Evolutionary conservation across 306 rosid species (phyloP).

Genomic region (Datisca glomerata): DNA sequence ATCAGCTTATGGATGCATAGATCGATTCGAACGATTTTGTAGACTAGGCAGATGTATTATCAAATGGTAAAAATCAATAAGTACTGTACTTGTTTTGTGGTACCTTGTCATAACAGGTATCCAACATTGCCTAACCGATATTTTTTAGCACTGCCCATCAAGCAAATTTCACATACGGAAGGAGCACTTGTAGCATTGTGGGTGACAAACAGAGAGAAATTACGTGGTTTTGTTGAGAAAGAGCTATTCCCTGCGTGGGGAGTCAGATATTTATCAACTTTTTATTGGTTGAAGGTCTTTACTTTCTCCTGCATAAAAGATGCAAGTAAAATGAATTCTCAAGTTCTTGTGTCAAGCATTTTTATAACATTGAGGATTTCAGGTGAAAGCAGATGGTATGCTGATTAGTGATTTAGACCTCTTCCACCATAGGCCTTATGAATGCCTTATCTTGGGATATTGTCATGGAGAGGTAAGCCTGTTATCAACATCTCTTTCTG

Average conservation of each 20-base stretch:
- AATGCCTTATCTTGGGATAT: slow-evolving; percentile 70
- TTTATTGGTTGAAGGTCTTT: slow-evolving; percentile 83
- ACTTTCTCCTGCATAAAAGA: slow-evolving; percentile 1
- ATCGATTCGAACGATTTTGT: too few relatives aligned
- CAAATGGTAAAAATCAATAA: too few relatives aligned
- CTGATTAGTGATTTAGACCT: slow-evolving; percentile 70
- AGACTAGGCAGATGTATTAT: too few relatives aligned
- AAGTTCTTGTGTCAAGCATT: slow-evolving; percentile 13
- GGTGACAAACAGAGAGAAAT: slow-evolving; percentile 94
- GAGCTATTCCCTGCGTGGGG: slow-evolving; percentile 93
- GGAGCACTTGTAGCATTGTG: slow-evolving; percentile 87
- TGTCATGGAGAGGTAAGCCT: slow-evolving; percentile 44
- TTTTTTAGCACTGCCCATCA: slow-evolving; percentile 68
- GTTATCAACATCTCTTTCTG: too few relatives aligned
- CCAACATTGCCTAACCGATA: slow-evolving; percentile 71
- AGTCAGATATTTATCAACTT: slow-evolving; percentile 50
- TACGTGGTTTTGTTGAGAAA: slow-evolving; percentile 60
- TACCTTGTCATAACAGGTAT: too few relatives aligned
- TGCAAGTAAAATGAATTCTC: background rate
- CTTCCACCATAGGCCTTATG: slow-evolving; percentile 91
- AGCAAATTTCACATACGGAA: slow-evolving; percentile 53
- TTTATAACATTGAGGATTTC: slow-evolving; percentile 14
- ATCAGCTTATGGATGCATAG: too few relatives aligned
- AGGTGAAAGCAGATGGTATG: slow-evolving; percentile 79
- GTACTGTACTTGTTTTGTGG: too few relatives aligned